Percentiles rank a stretch among this genome's conserved stretches.
Conservation (phyloP, 2,329 filamentous ascomycete genomes). For the Fusarium buxicola region DNA sequence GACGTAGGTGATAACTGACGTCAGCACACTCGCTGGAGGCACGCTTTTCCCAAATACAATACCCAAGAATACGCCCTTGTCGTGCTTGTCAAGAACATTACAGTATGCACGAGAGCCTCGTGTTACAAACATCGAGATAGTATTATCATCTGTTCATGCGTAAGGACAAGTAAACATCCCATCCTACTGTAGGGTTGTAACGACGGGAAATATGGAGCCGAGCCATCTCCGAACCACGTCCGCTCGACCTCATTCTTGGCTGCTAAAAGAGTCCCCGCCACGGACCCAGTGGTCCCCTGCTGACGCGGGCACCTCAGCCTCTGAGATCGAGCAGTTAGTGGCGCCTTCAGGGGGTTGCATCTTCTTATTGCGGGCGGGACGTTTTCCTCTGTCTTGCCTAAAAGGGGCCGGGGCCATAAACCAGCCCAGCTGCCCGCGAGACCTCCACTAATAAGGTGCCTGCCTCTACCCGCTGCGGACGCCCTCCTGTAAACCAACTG, state of each 20-base stretch:
- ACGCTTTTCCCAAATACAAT: too few species aligned
- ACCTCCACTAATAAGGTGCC: constrained; percentile 34
- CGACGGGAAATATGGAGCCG: constrained; percentile 32
- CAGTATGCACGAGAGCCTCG: background rate
- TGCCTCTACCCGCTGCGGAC: constrained; percentile 23
- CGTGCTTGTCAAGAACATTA: too few species aligned
- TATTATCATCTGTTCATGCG: constrained; percentile 12
- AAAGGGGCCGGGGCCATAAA: constrained; percentile 3
- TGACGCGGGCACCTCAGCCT: constrained; percentile 9
- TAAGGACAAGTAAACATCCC: constrained; percentile 18
- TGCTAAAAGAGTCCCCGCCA: constrained; percentile 27
- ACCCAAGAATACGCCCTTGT: too few species aligned
- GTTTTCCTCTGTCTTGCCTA: constrained; percentile 5
- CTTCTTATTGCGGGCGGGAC: constrained; percentile 21
- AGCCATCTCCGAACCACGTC: constrained; percentile 16
- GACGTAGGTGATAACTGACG: constrained; percentile 35
- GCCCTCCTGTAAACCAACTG: constrained; percentile 36
- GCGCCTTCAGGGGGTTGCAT: constrained; percentile 22
- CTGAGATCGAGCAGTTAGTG: constrained; percentile 23
- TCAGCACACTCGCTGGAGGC: constrained; percentile 6
- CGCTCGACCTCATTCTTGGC: constrained; percentile 10
- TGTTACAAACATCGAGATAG: constrained; percentile 2
- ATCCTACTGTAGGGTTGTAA: background rate
- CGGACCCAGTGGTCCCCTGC: constrained; percentile 1
- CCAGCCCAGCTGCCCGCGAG: constrained; percentile 17